Evolutionary conservation across 116 monocot species (phyloP).

Genomic region (Papilionanthe hybrid): DNA sequence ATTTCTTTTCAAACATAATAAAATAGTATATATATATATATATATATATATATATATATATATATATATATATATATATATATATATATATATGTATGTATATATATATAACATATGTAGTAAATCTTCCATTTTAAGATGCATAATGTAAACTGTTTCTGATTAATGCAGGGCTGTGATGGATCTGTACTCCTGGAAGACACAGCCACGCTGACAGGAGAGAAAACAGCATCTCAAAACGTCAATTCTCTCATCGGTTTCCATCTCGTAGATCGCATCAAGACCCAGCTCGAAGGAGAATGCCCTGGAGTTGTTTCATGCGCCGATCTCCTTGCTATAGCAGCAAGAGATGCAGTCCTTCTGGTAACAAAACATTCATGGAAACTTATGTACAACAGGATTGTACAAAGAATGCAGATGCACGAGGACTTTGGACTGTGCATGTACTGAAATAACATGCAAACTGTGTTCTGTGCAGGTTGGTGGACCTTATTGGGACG

Average conservation of each 20-base stretch:
- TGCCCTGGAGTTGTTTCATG: slow-evolving; percentile 73
- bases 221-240: slow-evolving; percentile 60
- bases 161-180: slow-evolving; percentile 63
- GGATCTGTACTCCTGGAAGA: slow-evolving; percentile 90
- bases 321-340: slow-evolving; percentile 77
- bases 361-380: slow-evolving; percentile 47
- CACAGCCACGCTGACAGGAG: slow-evolving; percentile 56
- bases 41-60: too few relatives aligned
- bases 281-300: slow-evolving; percentile 67
- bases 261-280: slow-evolving; percentile 69
- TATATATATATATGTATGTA: too few relatives aligned
- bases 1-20: too few relatives aligned
- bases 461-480: slow-evolving; percentile 18
- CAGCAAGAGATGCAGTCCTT: slow-evolving; percentile 68
- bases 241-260: slow-evolving; percentile 63
- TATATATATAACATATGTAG: too few relatives aligned
- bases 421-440: too few relatives aligned
- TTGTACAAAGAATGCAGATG: too few relatives aligned
- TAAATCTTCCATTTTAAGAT: too few relatives aligned
- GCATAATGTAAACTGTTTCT: too few relatives aligned
- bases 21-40: too few relatives aligned
- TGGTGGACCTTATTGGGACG: slow-evolving; percentile 73
- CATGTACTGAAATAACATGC: background rate
- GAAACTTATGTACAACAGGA: too few relatives aligned
- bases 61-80: too few relatives aligned